These are phyloP conservation scores for Haberlea rhodopensis DNA, from an alignment of 257 asterid species.

Conservation along the genomic window DNA sequence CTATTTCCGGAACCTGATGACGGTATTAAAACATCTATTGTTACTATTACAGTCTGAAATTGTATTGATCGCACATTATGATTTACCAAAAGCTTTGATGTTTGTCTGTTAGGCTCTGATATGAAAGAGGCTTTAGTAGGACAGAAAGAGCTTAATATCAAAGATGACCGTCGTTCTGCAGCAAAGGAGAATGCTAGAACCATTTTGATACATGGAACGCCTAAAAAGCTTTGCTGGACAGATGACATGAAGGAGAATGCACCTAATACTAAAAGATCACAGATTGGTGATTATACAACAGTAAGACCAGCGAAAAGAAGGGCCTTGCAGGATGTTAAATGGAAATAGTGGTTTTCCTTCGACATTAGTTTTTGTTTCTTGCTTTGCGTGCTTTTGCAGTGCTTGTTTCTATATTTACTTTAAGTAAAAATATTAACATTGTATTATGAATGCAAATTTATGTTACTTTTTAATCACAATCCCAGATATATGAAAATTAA, in stretches of 20 bases:
- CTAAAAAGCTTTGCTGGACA: slow-evolving; percentile 38
- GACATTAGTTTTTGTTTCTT: background rate
- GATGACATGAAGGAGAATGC: slow-evolving; percentile 66
- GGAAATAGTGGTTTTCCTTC: slow-evolving; percentile 29
- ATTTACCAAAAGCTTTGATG: background rate
- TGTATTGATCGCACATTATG: slow-evolving; percentile 1
- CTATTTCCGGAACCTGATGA: slow-evolving; percentile 8
- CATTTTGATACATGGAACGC: slow-evolving; percentile 69
- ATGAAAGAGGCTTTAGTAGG: slow-evolving; percentile 15
- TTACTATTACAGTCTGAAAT: background rate
- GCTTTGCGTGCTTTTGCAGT: background rate
- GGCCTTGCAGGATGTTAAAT: slow-evolving; percentile 45
- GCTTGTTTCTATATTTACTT: background rate
- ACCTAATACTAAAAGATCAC: slow-evolving; percentile 33
- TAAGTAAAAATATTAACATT: too few species aligned
- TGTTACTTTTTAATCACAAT: too few species aligned
- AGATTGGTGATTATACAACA: slow-evolving; percentile 39
- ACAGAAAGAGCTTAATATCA: slow-evolving; percentile 19
- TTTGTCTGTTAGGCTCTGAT: slow-evolving; percentile 25
- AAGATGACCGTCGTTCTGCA: slow-evolving; percentile 8
- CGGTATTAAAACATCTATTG: background rate
- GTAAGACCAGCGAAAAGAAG: slow-evolving; percentile 53
- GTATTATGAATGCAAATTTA: too few species aligned
- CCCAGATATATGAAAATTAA: too few species aligned
- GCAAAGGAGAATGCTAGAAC: slow-evolving; percentile 44